Percentiles rank a stretch among this genome's conserved stretches.
These are phyloP conservation scores for Tubosaeta sp. DNA, from an alignment of 768 basidiomycete species.

Conservation along the genomic window DNA sequence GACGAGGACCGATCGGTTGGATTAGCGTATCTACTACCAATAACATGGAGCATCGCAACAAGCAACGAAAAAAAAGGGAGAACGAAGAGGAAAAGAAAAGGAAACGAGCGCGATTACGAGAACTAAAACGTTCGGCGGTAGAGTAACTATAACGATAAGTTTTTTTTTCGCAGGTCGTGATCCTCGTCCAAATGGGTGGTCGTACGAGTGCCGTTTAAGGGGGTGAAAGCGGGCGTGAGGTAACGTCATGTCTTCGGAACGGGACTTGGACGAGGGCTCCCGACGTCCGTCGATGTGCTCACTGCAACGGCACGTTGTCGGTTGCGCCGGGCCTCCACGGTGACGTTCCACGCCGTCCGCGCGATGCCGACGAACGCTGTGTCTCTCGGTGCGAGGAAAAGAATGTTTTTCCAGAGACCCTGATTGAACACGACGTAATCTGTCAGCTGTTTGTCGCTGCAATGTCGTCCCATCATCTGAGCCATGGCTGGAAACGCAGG, in stretches of 20 bases:
- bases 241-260: constrained; percentile 18
- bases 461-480: constrained; percentile 39
- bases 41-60: constrained; percentile 8
- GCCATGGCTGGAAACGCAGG: constrained; percentile 60
- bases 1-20: not conserved
- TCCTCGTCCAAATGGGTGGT: constrained; percentile 25
- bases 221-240: constrained; percentile 17
- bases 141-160: constrained; percentile 1
- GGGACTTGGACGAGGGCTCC: constrained; percentile 4
- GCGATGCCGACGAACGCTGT: constrained; percentile 43
- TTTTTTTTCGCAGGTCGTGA: constrained; percentile 20
- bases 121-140: constrained; percentile 10
- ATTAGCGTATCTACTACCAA: constrained; percentile 14
- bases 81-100: not conserved
- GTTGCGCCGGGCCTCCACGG: constrained; percentile 54
- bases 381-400: constrained; percentile 50
- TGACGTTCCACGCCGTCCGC: constrained; percentile 67
- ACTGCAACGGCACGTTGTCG: constrained; percentile 17
- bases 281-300: constrained; percentile 14
- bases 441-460: constrained; percentile 34
- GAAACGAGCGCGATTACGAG: constrained; percentile 21
- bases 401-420: constrained; percentile 65
- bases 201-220: constrained; percentile 26
- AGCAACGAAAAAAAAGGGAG: not conserved
- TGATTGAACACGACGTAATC: constrained; percentile 40